Conservation (phyloP, 192 early-diverging fungal species). For the Backusella parvicylindrica region DNA sequence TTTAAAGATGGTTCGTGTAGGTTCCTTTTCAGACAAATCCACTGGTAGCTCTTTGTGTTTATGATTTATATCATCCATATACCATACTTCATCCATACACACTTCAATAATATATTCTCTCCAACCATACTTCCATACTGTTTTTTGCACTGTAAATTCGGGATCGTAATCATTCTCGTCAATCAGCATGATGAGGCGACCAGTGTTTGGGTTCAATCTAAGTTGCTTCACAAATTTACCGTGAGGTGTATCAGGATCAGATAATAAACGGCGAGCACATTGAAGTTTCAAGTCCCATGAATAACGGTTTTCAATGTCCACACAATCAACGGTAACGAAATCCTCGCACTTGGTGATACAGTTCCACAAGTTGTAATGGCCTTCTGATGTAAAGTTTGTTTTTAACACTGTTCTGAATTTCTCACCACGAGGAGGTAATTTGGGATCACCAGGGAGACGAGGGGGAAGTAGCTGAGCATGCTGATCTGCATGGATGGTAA, state of each 20-base stretch:
- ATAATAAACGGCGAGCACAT: slow-evolving; percentile 24
- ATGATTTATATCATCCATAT: slow-evolving; percentile 3
- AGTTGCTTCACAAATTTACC: slow-evolving; percentile 30
- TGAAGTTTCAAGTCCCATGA: slow-evolving; percentile 37
- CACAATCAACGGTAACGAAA: slow-evolving; percentile 24
- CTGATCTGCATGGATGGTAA: slow-evolving; percentile 22
- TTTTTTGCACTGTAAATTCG: slow-evolving; percentile 27
- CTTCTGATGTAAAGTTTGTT: slow-evolving; percentile 28
- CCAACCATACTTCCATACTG: slow-evolving; percentile 39
- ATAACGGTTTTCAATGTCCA: slow-evolving; percentile 33
- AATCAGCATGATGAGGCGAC: slow-evolving; percentile 22
- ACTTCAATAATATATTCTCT: slow-evolving; percentile 38
- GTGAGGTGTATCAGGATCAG: slow-evolving; percentile 28
- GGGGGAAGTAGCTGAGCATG: slow-evolving; percentile 1
- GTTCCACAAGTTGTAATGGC: slow-evolving; percentile 35
- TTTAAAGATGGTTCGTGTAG: slow-evolving; percentile 13
- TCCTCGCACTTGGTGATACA: slow-evolving; percentile 28
- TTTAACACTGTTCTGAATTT: slow-evolving; percentile 14
- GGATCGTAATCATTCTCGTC: slow-evolving; percentile 23
- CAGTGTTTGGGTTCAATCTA: slow-evolving; percentile 18
- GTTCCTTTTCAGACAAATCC: slow-evolving; percentile 12
- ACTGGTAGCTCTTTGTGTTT: slow-evolving; percentile 13
- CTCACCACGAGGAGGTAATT: neutral
- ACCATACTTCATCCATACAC: slow-evolving; percentile 39
- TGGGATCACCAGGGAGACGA: neutral